A percentile compares a stretch with the other conserved stretches of the same genome.
Evolutionary conservation across 1,284 basidiomycete genomes (phyloP).

Genomic region (Coriolopsis trogii): DNA sequence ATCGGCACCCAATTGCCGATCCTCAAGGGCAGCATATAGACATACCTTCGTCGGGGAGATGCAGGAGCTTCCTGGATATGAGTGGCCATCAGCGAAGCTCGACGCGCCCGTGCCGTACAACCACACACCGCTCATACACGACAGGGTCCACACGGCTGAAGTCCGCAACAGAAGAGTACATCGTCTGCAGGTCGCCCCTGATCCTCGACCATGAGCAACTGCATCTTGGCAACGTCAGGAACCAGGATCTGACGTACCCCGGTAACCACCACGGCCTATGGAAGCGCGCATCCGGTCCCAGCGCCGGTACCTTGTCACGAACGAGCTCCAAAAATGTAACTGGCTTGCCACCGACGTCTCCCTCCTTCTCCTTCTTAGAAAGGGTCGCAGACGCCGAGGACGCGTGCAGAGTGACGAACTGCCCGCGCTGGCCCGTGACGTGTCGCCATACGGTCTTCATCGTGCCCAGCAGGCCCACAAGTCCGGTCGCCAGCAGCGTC

Average conservation of each 20-base stretch:
- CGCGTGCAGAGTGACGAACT: conserved; percentile 12
- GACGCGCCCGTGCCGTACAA: background rate
- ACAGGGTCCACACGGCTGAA: conserved; percentile 28
- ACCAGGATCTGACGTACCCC: conserved; percentile 18
- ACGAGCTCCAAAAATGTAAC: conserved; percentile 21
- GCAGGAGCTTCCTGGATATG: conserved; percentile 21
- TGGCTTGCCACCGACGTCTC: background rate
- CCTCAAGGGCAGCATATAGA: too few species aligned
- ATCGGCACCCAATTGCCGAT: too few species aligned
- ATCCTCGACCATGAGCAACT: background rate
- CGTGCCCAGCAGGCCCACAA: background rate
- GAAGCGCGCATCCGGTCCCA: conserved; percentile 21
- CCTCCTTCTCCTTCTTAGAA: background rate
- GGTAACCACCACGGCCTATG: conserved; percentile 31
- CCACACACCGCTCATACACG: conserved; percentile 28
- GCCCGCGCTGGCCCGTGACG: background rate
- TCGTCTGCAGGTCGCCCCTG: conserved; percentile 31
- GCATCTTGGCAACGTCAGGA: background rate
- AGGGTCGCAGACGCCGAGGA: conserved; percentile 8
- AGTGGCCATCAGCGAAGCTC: background rate
- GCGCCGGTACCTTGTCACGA: conserved; percentile 23
- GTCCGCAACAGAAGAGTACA: conserved; percentile 30
- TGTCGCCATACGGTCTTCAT: background rate
- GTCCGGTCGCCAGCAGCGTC: background rate
- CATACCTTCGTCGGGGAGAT: conserved; percentile 29